Evolutionary conservation across 192 early-diverging fungal genomes (phyloP), one percentile per base, ranked within the genome.

Genomic region (Chytriomyces hyalinus): DNA sequence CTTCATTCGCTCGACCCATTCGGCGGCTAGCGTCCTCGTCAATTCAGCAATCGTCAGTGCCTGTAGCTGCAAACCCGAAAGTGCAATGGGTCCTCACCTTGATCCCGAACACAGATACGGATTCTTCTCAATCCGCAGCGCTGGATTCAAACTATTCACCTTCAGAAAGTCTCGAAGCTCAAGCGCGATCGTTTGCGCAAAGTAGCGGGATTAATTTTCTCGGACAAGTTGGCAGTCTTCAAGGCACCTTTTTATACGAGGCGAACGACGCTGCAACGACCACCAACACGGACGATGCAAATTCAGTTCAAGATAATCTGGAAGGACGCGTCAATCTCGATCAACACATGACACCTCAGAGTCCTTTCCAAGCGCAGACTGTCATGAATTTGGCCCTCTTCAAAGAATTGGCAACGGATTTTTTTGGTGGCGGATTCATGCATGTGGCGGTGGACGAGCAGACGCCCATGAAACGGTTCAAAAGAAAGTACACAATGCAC

Each of bases 221-320:
- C 24, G 84, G 84, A 6, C 81, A 77, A 72, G 74, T 85, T 47
- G 84, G 84, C 8, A 46, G 22, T n/a, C 51, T 85, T 26, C 26
- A 66, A 20, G 84, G 84, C 11, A 80, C 73, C 20, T 85, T 60
- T 66, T 60, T 85, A 0, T 76, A 83, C 49, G 81, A 84, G 59
- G 26, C 26, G 8, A 59, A 20, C 49, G 10, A 68, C 43, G 81
- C 49, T 8, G 49, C 57, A n/a, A 47, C 87, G n/a, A 87, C 84
- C 26, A 80, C 62, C 65, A 74, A 36, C 83, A 80, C 51, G 10
- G 49, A 64, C 59, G 20, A 60, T 50, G 3, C 60, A n/a, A 20
- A 62, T 13, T 48, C 9, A 13, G 5, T 78, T 76, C 28, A 6
- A 7, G 24, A 70, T 15, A 82, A 10, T 50, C 6, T 48, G 36